Evolutionary conservation across 768 basidiomycete genomes (phyloP), one percentile per base, ranked within the genome.

Genomic region (Crepidotus variabilis): DNA sequence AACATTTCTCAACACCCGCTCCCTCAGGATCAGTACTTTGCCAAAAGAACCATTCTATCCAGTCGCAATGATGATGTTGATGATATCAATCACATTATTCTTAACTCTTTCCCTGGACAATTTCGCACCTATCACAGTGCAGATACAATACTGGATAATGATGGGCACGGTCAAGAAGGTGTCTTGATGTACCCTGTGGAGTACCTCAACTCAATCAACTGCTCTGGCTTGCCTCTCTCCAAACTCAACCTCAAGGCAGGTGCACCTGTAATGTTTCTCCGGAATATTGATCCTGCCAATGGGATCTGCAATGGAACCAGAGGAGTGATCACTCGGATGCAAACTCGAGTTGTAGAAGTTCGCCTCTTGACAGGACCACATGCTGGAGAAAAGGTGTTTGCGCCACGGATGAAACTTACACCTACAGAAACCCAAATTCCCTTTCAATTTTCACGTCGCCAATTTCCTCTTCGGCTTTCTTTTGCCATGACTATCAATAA

Each of bases 401-500:
- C 78, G 57, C 78, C 78, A 20, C 53, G 74, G 1, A 75, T 80
- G 10, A 64, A 61, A 0, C 60, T 77, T 10, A 65, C 59, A 4
- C 67, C 74, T 4, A 63, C 71, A 23, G 61, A 65, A 5, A 28
- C 20, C 0, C 78, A 80, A 61, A 78, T 78, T 54, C 76, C 78
- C 18, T 58, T 80, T 1, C 55, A 65, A 0, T 65, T 79, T 14
- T 53, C 59, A 23, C 64, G 71, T 0, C 63, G 61, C 0, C 78
- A 80, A 62, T 78, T 78, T 56, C 78, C 79, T 32, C 60, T 80
- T 14, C 63, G 67, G 2, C 65, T 80, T 5, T 76, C 73, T 13
- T 81, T 80, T 71, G 75, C 75, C 0, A 71, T 80, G 63, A 71
- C 77, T 0, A 77, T 80, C 61, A 79, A 81, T 66, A 81, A 79